Evolutionary conservation across 345 rosid species (phyloP), one percentile per base, ranked within the genome.

Genomic region (Fremontodendron californicum): DNA sequence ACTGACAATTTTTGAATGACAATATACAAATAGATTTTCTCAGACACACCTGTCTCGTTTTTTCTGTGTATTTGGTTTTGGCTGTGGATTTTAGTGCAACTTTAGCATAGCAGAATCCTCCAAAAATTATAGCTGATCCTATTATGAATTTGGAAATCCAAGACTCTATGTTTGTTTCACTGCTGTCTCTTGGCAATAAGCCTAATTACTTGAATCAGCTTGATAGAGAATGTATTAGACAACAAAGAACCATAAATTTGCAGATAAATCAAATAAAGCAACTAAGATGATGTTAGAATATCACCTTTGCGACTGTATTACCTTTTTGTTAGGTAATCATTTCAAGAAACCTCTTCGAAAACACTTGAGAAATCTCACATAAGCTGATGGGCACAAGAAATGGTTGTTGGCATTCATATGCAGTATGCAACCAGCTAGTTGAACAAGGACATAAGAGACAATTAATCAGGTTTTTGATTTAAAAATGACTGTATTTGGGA

Each of bases 131-230:
- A 9, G 42, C 42, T 70, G 57, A 71, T 71, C 43, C 43, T 48
- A 31, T 18, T 3, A 15, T 15, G 55, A 45, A 40, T 27, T 71
- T 49, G 1, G 74, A 67, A 67, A 42, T 42, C 52, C 16, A 67
- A 13, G 72, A 42, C 19, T 66, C 23, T 10, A 21, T 68, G 43
- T 49, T 71, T 71, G 25, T 31, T 71, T 71, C 16, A 58, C 37
- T 58, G 19, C 64, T 58, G 18, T 58, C 35, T 58, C 54, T 69
- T 15, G 40, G 15, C 21, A 29, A 23, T 46, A 69, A 46, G 57
- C 37, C 31, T 25, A 68, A 68, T 45, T 68, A 68, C 73, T 68
- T 68, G 37, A 68, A 68, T 45, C 35, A 35, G 25, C 71, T 40
- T 5, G 11, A 43, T 27, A 46, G 40, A 46, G 31, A 46, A 46